These are phyloP conservation scores for Penicillium goetzii DNA, from an alignment of 495 filamentous ascomycete species.

Conservation along the genomic window DNA sequence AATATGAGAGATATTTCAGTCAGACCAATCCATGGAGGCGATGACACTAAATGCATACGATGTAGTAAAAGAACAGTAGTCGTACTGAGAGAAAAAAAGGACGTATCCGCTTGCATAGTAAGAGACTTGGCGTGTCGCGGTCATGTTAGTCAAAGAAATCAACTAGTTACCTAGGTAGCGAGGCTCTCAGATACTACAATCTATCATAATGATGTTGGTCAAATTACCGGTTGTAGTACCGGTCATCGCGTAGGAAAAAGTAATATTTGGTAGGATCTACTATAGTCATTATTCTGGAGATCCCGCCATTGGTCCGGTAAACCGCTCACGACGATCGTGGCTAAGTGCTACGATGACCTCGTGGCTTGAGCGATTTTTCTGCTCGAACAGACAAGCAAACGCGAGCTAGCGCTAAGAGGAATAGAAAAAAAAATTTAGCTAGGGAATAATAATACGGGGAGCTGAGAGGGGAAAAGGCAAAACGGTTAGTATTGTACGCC, in stretches of 20 bases:
- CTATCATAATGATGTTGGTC: background rate
- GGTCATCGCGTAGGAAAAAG: background rate
- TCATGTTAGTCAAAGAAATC: conserved; percentile 3
- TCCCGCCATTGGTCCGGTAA: conserved; percentile 27
- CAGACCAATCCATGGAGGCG: conserved; percentile 8
- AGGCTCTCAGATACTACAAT: background rate
- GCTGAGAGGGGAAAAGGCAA: background rate
- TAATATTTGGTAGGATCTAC: background rate
- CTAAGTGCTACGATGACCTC: background rate
- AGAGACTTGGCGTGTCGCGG: background rate
- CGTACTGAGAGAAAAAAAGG: background rate
- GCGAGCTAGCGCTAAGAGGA: background rate
- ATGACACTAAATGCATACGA: background rate
- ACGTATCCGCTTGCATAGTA: background rate
- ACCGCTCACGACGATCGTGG: conserved; percentile 27
- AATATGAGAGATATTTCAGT: conserved; percentile 8
- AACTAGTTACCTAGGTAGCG: background rate
- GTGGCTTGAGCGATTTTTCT: conserved; percentile 28
- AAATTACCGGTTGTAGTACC: background rate
- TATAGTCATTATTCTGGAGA: background rate
- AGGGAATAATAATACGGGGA: conserved; percentile 4
- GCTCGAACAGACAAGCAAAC: conserved; percentile 5
- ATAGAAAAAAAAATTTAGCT: background rate
- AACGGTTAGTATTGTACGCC: conserved; percentile 5
- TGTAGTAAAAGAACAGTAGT: background rate